Evolutionary conservation across 768 basidiomycete genomes (phyloP).

Genomic region (Exidia glandulosa): DNA sequence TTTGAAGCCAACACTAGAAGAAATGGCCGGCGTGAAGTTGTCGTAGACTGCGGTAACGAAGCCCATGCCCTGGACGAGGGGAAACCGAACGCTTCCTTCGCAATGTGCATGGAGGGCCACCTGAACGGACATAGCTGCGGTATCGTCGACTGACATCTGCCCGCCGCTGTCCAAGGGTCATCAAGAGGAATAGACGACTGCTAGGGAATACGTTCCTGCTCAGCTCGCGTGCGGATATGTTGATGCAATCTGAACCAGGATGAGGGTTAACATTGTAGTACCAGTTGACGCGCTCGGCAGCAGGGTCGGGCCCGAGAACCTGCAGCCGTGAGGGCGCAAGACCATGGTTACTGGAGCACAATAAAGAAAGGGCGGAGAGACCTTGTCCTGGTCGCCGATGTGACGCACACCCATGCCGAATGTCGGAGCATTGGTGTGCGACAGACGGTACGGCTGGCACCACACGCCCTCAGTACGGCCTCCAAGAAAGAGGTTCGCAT

Average conservation of each 20-base stretch:
- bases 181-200: neutral
- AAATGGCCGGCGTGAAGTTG: neutral
- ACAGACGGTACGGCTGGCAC: conserved; percentile 2
- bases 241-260: neutral
- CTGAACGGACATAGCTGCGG: neutral
- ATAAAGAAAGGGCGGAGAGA: neutral
- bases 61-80: conserved; percentile 2
- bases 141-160: neutral
- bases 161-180: neutral
- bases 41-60: conserved; percentile 1
- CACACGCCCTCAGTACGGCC: neutral
- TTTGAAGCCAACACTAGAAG: neutral
- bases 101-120: neutral
- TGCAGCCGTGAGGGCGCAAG: neutral
- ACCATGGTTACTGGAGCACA: too few relatives aligned
- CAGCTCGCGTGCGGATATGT: conserved; percentile 1
- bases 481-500: conserved; percentile 4
- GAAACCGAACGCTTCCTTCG: neutral
- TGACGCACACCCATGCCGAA: conserved; percentile 1
- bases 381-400: neutral
- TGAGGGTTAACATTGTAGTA: conserved; percentile 1
- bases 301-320: conserved; percentile 2
- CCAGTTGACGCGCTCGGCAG: neutral
- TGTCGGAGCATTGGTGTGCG: neutral
- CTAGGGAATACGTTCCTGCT: neutral